A percentile compares a stretch with the other conserved stretches of the same genome.
phyloP scores from a whole-genome alignment of 139 green algal genomes.

The Klebsormidium nitens region DNA sequence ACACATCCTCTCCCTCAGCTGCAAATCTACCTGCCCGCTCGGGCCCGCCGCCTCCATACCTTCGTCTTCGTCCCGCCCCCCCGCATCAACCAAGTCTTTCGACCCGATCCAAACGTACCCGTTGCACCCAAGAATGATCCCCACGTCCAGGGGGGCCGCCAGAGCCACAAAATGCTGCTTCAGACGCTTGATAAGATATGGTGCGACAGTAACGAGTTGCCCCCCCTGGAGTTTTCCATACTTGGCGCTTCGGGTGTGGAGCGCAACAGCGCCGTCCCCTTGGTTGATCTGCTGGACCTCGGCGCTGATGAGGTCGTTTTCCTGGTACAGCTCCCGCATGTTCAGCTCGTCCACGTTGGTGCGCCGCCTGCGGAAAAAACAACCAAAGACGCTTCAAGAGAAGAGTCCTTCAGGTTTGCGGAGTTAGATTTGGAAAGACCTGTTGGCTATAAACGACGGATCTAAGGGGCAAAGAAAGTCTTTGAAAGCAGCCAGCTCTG shows the following conservation, averaged over 20 bases:
- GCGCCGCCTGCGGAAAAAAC: slow-evolving; percentile 48
- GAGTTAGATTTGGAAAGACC: too few species aligned
- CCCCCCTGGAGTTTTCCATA: slow-evolving; percentile 71
- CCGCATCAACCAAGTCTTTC: background rate
- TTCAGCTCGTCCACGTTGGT: slow-evolving; percentile 85
- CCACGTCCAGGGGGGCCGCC: slow-evolving; percentile 49
- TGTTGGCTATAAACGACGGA: too few species aligned
- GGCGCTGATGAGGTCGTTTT: slow-evolving; percentile 77
- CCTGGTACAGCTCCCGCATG: slow-evolving; percentile 74
- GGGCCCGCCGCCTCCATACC: slow-evolving; percentile 8
- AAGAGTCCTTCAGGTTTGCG: too few species aligned
- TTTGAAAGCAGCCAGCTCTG: too few species aligned
- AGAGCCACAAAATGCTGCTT: slow-evolving; percentile 73
- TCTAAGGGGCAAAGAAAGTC: too few species aligned
- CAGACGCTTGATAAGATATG: slow-evolving; percentile 71
- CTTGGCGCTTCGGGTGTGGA: slow-evolving; percentile 78
- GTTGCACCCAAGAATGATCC: slow-evolving; percentile 77
- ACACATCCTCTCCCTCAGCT: slow-evolving; percentile 49
- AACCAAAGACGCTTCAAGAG: too few species aligned
- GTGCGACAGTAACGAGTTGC: slow-evolving; percentile 58
- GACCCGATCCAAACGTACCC: slow-evolving; percentile 62
- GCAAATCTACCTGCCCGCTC: background rate
- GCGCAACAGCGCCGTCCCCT: slow-evolving; percentile 64
- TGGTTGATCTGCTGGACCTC: slow-evolving; percentile 73
- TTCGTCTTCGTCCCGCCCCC: background rate